A percentile compares a stretch with the other conserved stretches of the same genome.
Evolutionary conservation across 2,329 filamentous ascomycete species (phyloP).

Genomic region (Blastomyces parvus): DNA sequence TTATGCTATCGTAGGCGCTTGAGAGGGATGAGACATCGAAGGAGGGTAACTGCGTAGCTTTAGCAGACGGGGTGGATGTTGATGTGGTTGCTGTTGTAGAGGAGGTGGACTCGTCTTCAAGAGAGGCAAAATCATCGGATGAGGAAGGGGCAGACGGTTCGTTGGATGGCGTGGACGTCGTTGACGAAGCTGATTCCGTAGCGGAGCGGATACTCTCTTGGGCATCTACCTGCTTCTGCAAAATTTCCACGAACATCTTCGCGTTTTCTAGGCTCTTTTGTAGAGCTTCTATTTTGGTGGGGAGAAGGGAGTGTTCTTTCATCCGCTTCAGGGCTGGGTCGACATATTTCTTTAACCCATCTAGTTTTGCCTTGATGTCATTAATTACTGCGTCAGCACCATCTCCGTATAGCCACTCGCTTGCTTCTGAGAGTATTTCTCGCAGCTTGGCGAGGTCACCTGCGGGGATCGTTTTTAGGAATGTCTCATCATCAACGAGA

Average conservation of each 20-base stretch:
- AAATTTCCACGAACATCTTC: slow-evolving; percentile 57
- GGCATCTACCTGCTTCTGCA: slow-evolving; percentile 64
- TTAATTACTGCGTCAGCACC: slow-evolving; percentile 66
- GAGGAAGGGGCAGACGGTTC: slow-evolving; percentile 26
- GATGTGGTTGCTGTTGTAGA: slow-evolving; percentile 21
- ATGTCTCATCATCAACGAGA: slow-evolving; percentile 65
- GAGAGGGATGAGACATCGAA: slow-evolving; percentile 67
- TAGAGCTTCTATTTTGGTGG: slow-evolving; percentile 57
- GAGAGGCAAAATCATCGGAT: slow-evolving; percentile 50
- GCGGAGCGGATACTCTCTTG: slow-evolving; percentile 51
- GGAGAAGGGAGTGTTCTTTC: slow-evolving; percentile 61
- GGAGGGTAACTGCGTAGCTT: slow-evolving; percentile 43
- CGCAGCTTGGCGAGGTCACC: slow-evolving; percentile 58
- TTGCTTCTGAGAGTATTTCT: slow-evolving; percentile 56
- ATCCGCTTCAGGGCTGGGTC: slow-evolving; percentile 66
- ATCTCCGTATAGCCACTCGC: slow-evolving; percentile 87
- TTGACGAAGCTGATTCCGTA: slow-evolving; percentile 35
- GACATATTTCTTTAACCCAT: slow-evolving; percentile 67
- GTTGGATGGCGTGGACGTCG: slow-evolving; percentile 15
- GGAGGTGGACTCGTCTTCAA: slow-evolving; percentile 58
- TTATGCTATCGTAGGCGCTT: slow-evolving; percentile 51
- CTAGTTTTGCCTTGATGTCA: slow-evolving; percentile 65
- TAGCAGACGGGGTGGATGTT: slow-evolving; percentile 23
- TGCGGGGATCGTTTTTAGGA: slow-evolving; percentile 60
- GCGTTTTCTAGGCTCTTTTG: slow-evolving; percentile 63